Conservation (phyloP, 2,329 filamentous ascomycete genomes). For the Ophiostoma himal-ulmi region DNA sequence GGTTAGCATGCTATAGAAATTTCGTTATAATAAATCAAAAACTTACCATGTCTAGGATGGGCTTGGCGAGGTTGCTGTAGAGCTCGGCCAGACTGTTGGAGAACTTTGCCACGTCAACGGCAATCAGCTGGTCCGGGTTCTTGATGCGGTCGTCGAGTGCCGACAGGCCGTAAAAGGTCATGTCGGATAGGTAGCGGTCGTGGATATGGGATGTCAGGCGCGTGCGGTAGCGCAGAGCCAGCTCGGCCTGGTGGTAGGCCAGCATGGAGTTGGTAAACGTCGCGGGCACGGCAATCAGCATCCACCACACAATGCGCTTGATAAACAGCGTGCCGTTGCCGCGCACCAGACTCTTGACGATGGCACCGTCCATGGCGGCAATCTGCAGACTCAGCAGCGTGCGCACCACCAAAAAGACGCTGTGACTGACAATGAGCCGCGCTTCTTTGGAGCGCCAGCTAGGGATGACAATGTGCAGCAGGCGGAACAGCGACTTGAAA, state of each 20-base stretch:
- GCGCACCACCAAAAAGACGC: slow-evolving; percentile 81
- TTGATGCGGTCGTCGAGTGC: slow-evolving; percentile 96
- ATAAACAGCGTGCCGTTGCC: slow-evolving; percentile 88
- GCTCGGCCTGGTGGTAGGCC: slow-evolving; percentile 92
- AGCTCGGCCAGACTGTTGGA: slow-evolving; percentile 90
- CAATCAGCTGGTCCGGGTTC: slow-evolving; percentile 95
- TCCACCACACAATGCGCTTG: slow-evolving; percentile 91
- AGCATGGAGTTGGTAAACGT: slow-evolving; percentile 99
- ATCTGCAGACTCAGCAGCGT: slow-evolving; percentile 94
- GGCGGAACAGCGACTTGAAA: slow-evolving; percentile 65
- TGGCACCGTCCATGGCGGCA: slow-evolving; percentile 85
- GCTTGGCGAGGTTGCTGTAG: slow-evolving; percentile 95
- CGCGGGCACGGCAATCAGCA: slow-evolving; percentile 90
- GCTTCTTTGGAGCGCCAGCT: slow-evolving; percentile 86
- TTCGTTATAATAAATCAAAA: slow-evolving; percentile 35
- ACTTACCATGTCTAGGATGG: slow-evolving; percentile 71
- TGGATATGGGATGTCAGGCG: slow-evolving; percentile 92
- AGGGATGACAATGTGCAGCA: slow-evolving; percentile 83
- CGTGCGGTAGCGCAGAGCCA: slow-evolving; percentile 87
- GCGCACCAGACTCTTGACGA: slow-evolving; percentile 87
- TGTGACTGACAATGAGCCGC: slow-evolving; percentile 80
- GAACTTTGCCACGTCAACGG: slow-evolving; percentile 93
- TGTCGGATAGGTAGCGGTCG: slow-evolving; percentile 89
- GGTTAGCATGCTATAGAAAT: slow-evolving; percentile 26
- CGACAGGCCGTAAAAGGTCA: slow-evolving; percentile 96